Conservation (phyloP, 139 green algal genomes). For the Medakamo hakoo region DNA sequence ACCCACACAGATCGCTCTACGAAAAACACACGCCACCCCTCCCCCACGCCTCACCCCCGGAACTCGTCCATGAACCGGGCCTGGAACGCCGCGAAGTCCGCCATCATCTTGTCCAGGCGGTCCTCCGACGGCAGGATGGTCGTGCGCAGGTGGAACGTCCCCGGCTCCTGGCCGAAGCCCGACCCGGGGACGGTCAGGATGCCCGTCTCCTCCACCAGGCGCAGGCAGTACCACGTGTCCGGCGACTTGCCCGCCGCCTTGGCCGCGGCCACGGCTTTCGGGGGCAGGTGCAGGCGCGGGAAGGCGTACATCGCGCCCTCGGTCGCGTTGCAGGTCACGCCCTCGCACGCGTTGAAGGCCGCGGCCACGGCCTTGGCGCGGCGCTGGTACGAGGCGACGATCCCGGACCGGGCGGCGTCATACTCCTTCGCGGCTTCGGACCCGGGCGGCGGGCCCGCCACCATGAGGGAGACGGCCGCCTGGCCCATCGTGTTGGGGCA, state of each 20-base stretch:
- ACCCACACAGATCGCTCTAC: no score
- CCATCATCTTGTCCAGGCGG: conserved; percentile 7
- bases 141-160: conserved; percentile 88
- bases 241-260: conserved; percentile 58
- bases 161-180: conserved; percentile 70
- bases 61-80: conserved; percentile 2
- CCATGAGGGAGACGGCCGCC: conserved; percentile 71
- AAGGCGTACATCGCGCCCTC: conserved; percentile 82
- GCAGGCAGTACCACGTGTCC: conserved; percentile 86
- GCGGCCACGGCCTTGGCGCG: conserved; percentile 59
- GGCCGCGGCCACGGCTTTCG: conserved; percentile 40
- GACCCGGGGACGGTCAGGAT: conserved; percentile 82
- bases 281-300: conserved; percentile 52
- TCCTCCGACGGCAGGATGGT: conserved; percentile 86
- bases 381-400: conserved; percentile 42
- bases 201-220: conserved; percentile 72
- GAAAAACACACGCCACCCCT: no score
- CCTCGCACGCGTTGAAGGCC: conserved; percentile 75
- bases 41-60: no score
- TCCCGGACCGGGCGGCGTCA: conserved; percentile 29
- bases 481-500: conserved; percentile 83
- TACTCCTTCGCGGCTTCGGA: conserved; percentile 62
- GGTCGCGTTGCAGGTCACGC: conserved; percentile 69
- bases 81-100: neutral
- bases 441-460: conserved; percentile 53